Evolutionary conservation across 2,329 filamentous ascomycete genomes (phyloP), one percentile per base, ranked within the genome.

Genomic region (Scleromitrula shiraiana): DNA sequence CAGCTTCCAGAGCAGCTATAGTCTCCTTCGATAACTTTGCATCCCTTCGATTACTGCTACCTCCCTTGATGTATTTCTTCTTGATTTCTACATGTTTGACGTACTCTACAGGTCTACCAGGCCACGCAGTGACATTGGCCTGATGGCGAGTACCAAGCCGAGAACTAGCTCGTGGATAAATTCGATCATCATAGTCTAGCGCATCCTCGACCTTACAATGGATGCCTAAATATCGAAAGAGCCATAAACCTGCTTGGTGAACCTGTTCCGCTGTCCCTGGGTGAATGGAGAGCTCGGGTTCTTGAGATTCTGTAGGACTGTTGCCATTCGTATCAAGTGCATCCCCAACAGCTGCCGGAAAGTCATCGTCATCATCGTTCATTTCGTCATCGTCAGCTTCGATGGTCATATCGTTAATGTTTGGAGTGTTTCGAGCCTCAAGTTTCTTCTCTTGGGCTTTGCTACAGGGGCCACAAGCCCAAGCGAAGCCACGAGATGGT

Each of bases 171-270:
- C 93, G 84, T 7, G 93, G 93, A 63, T 97, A 97, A 56, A 98
- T 97, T 55, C 93, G 83, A 65, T 98, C 93, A 62, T 98, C 93
- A 63, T 95, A 95, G 65, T 98, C 93, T 24, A 98, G 73, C 0
- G 88, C 93, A 69, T 98, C 93, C 66, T 97, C 90, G 1, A 93
- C 85, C 56, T 89, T 86, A 68, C 90, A 96, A 68, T 98, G 93
- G 57, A 95, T 89, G 30, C 93, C 93, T 6, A 98, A 71, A 65
- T 98, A 98, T 52, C 93, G 81, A 71, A 93, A 97, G 2, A 89
- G 90, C 93, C 93, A 98, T 61, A 96, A 78, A 60, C 88, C 93
- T 26, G 91, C 89, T 58, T 96, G 85, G 50, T 93, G 88, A 50
- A 91, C 85, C 64, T 97, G 91, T 62, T 95, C 89, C 49, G 85